Base-by-base conservation (phyloP, 192 early-diverging fungal genomes). In the Coemansia sp. region DNA sequence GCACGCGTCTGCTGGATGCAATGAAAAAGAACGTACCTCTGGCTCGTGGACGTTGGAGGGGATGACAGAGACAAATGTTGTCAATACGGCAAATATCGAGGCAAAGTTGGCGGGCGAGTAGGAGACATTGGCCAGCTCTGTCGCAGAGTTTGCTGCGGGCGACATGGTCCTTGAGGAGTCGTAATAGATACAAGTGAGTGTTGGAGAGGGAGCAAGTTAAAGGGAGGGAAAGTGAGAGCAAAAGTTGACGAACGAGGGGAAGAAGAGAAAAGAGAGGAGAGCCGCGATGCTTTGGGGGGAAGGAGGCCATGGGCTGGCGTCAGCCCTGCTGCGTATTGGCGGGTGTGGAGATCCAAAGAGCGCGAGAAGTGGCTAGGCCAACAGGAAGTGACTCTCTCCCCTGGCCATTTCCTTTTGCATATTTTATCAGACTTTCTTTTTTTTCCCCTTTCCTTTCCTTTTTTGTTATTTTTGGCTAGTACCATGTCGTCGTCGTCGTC, bases 91-190 rank as follows among this genome's bases (percentile, higher is more conserved):
- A 40, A 59, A 82, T 11, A 82, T 47, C 37, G 74, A 82, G 12
- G 74, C 74, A 68, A 82, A 82, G 59, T 76, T 76, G 39, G 74
- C 70, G 11, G 65, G 39, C 55, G 78, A 71, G 59, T 80, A 80
- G 37, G 32, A 43, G 39, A 72, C 24, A 58, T 71, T 71, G n/a
- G 71, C 62, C 24, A 61, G 62, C 59, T 68, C 71, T 37, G 77
- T 68, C 22, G 20, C 38, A 32, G 77, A 39, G 71, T 71, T 74
- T 74, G 71, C 35, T 8, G 71, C 55, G 3, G 77, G 77, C 30
- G 77, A 74, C 77, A 80, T 80, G 63, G 40, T 62, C 47, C 47
- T 24, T 50, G 47, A 7, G 38, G 40, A 43, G 20, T 13, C 34
- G 10, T 15, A 59, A 37, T 20, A 45, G 34, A 43, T 53, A 30